These are phyloP conservation scores for Sarocladium oryzae DNA, from an alignment of 2,329 filamentous ascomycete species.

Conservation along the genomic window DNA sequence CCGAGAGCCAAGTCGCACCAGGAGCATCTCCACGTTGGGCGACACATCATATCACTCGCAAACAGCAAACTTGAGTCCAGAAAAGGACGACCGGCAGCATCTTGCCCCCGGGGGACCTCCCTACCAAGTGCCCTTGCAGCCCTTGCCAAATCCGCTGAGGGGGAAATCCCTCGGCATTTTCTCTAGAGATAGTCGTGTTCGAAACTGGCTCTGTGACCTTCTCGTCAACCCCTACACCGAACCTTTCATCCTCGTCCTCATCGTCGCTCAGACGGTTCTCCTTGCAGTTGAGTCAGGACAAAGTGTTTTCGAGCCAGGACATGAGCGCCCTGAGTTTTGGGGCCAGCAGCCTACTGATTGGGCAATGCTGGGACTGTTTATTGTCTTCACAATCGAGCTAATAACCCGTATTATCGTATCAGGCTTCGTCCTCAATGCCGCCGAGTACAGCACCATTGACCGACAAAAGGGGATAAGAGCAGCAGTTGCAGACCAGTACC, in stretches of 20 bases:
- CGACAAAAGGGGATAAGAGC: constrained; percentile 67
- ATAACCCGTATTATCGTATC: constrained; percentile 83
- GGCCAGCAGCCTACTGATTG: constrained; percentile 67
- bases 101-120: constrained; percentile 15
- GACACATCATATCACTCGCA: constrained; percentile 49
- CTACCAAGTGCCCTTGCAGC: constrained; percentile 14
- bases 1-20: constrained; percentile 1
- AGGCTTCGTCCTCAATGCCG: constrained; percentile 82
- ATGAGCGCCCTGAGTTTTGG: constrained; percentile 58
- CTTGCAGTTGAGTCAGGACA: constrained; percentile 75
- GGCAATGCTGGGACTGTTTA: constrained; percentile 74
- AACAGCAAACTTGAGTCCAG: constrained; percentile 31
- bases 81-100: constrained; percentile 34
- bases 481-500: constrained; percentile 69
- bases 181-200: constrained; percentile 66
- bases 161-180: constrained; percentile 85
- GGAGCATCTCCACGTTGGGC: constrained; percentile 28
- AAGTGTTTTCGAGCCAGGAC: constrained; percentile 58
- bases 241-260: constrained; percentile 77
- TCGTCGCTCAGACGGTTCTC: constrained; percentile 82
- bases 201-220: constrained; percentile 71
- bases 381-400: constrained; percentile 84
- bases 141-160: constrained; percentile 63
- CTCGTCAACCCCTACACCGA: constrained; percentile 84
- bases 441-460: constrained; percentile 88